Percentiles rank a stretch among this genome's conserved stretches.
phyloP scores from a whole-genome alignment of 1,139 yeast species.

The Suhomyces kunorum region DNA sequence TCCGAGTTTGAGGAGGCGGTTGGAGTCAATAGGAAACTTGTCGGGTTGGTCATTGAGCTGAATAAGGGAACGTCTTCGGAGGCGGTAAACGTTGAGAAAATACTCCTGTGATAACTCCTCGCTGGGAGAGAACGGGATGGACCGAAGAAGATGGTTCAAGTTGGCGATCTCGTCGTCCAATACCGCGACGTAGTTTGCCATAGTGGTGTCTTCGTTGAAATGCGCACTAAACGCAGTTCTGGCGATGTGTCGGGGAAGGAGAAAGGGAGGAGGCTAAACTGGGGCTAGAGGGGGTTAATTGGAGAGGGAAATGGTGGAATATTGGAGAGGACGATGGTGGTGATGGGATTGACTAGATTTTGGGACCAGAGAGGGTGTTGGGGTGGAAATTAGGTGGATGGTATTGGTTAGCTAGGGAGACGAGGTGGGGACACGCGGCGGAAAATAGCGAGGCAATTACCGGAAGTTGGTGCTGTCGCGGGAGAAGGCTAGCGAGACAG shows the following conservation, averaged over 20 bases:
- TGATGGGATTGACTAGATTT: too few relatives aligned
- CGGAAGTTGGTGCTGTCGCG: too few relatives aligned
- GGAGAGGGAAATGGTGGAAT: too few relatives aligned
- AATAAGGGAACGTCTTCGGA: constrained; percentile 28
- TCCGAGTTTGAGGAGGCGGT: constrained; percentile 43
- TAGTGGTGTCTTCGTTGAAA: constrained; percentile 1
- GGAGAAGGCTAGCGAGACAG: not conserved
- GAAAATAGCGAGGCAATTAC: too few relatives aligned
- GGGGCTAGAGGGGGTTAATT: too few relatives aligned
- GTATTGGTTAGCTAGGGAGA: too few relatives aligned
- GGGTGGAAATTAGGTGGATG: too few relatives aligned
- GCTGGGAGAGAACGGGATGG: constrained; percentile 37
- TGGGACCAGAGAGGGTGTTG: too few relatives aligned
- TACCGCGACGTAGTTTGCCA: constrained; percentile 15
- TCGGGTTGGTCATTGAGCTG: constrained; percentile 23
- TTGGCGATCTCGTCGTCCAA: constrained; percentile 31
- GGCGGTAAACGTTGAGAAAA: constrained; percentile 37
- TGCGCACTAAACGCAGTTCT: not conserved
- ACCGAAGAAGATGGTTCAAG: constrained; percentile 30
- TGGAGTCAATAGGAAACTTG: constrained; percentile 40
- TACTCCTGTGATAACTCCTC: constrained; percentile 16
- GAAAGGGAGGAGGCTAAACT: too few relatives aligned
- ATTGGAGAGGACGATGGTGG: too few relatives aligned
- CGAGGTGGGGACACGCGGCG: too few relatives aligned
- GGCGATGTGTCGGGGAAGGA: not conserved